Base-by-base conservation (phyloP, 768 basidiomycete species). In the Phylloporus sp. region DNA sequence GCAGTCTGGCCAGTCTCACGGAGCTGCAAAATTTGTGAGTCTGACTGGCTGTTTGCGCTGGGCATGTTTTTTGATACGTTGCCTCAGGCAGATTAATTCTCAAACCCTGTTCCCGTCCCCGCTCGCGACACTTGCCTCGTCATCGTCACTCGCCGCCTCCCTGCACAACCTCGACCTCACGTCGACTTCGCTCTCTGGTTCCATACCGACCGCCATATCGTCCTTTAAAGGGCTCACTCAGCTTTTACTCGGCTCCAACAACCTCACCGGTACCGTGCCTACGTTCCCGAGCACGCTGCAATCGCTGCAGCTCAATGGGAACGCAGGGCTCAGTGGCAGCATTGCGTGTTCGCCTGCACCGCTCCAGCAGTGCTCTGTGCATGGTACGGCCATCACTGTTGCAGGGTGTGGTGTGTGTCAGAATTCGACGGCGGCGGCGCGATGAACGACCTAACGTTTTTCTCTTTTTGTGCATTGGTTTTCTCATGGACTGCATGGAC, bases 11-110 rank as follows among this genome's bases (percentile, higher is more conserved):
- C 8, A 41, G 50, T 39, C 55, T 70, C 13, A 54, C 63, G 1
- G 54, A 54, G 24, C 56, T 77, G 15, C 67, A 70, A 44, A 69
- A 62, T 43, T 36, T 77, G 75, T 74, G 57, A 52, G 72, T 60
- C 22, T 10, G 21, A 2, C 13, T 35, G 11, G 10, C 15, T 28
- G 24, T 40, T 15, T 3, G 37, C 9, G 27, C 29, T 20, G 5
- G 18, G n/a, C n/a, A 20, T 29, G 14, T n/a, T 20, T 20, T 26
- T 35, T 53, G 24, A 63, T 23, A 42, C n/a, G 10, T 3, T 13
- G 13, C 29, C 21, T 29, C 44, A 74, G 72, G 18, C 47, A 70
- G 18, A 53, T 73, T 31, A 72, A 71, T 29, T 62, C 64, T 4
- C 72, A 74, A 44, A 7, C 43, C 1, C 46, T 74, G 23, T 59